Evolutionary conservation across 164 flowering plant species (phyloP).

Genomic region (Chloranthus sessilifolius): DNA sequence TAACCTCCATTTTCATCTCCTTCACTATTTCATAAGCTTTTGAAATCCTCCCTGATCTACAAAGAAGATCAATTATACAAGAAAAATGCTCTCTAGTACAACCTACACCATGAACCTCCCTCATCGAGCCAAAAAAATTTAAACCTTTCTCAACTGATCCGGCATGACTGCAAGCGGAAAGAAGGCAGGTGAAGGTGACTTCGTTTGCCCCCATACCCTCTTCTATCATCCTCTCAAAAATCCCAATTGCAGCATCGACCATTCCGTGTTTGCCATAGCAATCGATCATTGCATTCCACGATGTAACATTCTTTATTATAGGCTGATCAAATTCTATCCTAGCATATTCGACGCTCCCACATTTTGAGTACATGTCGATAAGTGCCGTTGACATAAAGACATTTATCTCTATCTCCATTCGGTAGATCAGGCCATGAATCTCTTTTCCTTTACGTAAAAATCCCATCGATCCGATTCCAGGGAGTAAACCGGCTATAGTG

Average conservation of each 20-base stretch:
- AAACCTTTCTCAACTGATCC: conserved; percentile 53
- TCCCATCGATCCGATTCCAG: conserved; percentile 41
- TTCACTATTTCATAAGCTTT: conserved; percentile 58
- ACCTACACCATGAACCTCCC: conserved; percentile 26
- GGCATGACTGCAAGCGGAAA: conserved; percentile 70
- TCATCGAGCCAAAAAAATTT: conserved; percentile 42
- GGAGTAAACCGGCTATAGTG: conserved; percentile 58
- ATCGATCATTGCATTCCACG: conserved; percentile 73
- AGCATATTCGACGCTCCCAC: conserved; percentile 49
- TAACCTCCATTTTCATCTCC: conserved; percentile 29
- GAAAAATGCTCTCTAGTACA: conserved; percentile 51
- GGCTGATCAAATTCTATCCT: conserved; percentile 37
- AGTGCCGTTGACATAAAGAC: conserved; percentile 54
- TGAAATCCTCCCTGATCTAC: conserved; percentile 51
- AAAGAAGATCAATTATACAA: conserved; percentile 56
- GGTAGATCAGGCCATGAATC: conserved; percentile 46
- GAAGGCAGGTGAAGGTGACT: conserved; percentile 51
- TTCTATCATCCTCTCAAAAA: conserved; percentile 53
- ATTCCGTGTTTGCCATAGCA: conserved; percentile 64
- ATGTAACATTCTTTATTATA: conserved; percentile 29
- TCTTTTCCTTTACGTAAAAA: conserved; percentile 41
- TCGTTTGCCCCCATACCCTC: conserved; percentile 41
- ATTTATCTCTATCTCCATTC: conserved; percentile 36
- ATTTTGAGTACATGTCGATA: conserved; percentile 43
- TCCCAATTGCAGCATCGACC: conserved; percentile 32